Evolutionary conservation across 1,284 basidiomycete species (phyloP), one percentile per base, ranked within the genome.

Genomic region (Xanthoconium separans): DNA sequence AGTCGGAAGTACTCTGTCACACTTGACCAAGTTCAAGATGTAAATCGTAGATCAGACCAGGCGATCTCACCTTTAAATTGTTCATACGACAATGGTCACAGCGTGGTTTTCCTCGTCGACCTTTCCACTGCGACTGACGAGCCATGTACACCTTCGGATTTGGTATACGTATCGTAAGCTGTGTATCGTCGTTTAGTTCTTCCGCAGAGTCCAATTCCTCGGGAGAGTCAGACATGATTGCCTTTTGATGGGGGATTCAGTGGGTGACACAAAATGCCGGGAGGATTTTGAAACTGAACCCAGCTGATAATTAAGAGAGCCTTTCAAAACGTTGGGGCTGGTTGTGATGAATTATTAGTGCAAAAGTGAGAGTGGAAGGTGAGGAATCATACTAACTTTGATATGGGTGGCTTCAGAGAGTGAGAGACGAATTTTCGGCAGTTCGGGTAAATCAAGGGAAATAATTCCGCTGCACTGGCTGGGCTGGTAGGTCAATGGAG

Each of bases 51-150:
- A 39, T 24, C 15, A 20, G 44, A 37, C 42, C 27, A 45, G 40
- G 52, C 43, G 48, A 55, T 55, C 60, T 72, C 77, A 85, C 85
- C 75, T 87, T 88, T 54, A 87, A 73, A 70, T 88, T 88, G 66
- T 83, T 83, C 57, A 79, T 65, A 34, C 85, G 82, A 71, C 85
- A 88, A 63, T 83, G 79, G 70, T 88, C 85, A 65, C 85, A 87
- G 51, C 85, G 76, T 59, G 85, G 84, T 64, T 87, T 87, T 51
- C 84, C 85, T 70, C 84, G 77, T 59, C 82, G 77, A 54, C 85
- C 84, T 61, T 85, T 84, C 85, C 85, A 86, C 55, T 83, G 81
- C 43, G 83, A 85, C 64, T 85, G 84, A 54, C 77, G 77, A 58
- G 77, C 78, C 76, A 79, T 74, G 59, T 77, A 81, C 49, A 78